A percentile compares a stretch with the other conserved stretches of the same genome.
Evolutionary conservation across 495 filamentous ascomycete species (phyloP).

Genomic region (Talaromyces thailandensis): DNA sequence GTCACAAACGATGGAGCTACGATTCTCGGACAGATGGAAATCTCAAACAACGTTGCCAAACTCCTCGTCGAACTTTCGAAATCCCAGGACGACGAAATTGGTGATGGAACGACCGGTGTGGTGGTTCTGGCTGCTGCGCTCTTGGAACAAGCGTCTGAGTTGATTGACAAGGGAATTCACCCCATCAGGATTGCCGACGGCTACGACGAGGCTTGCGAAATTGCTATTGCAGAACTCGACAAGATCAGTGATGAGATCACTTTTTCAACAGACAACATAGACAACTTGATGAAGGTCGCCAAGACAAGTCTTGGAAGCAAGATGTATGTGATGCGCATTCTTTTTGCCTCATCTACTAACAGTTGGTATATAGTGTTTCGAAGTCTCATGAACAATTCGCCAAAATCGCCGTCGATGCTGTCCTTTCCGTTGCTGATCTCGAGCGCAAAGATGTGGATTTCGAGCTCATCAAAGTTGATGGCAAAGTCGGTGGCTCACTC

Average conservation of each 20-base stretch:
- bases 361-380: conserved; percentile 56
- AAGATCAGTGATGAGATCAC: conserved; percentile 83
- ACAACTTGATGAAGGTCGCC: conserved; percentile 85
- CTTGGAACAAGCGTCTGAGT: conserved; percentile 92
- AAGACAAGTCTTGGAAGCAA: conserved; percentile 96
- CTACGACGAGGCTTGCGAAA: conserved; percentile 94
- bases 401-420: conserved; percentile 92
- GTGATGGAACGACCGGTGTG: conserved; percentile 96
- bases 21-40: conserved; percentile 97
- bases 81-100: conserved; percentile 98
- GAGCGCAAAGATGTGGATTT: conserved; percentile 98
- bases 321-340: conserved; percentile 45
- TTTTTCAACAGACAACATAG: conserved; percentile 67
- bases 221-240: conserved; percentile 86
- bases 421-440: conserved; percentile 92
- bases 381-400: conserved; percentile 98
- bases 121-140: conserved; percentile 94
- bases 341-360: conserved; percentile 15
- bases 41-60: conserved; percentile 96
- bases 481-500: conserved; percentile 92
- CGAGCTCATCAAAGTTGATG: conserved; percentile 98
- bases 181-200: conserved; percentile 97
- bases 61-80: conserved; percentile 96
- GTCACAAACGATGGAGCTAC: conserved; percentile 99
- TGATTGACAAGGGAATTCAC: conserved; percentile 99